Conservation (phyloP, 1,284 basidiomycete species). For the Mycena citricolor region DNA sequence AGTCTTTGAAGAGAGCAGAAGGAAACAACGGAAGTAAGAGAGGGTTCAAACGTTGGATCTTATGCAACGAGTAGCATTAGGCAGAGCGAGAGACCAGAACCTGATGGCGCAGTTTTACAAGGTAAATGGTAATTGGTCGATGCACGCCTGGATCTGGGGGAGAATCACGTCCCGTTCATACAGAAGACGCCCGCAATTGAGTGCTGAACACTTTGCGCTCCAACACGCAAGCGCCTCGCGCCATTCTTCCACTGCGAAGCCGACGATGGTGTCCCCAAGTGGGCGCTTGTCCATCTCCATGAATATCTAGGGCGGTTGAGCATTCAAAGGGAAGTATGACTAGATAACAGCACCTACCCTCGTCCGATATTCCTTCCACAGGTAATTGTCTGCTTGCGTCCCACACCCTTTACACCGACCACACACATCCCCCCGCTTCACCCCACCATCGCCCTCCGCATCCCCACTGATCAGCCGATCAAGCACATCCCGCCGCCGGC, state of each 20-base stretch:
- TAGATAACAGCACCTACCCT: conserved; percentile 10
- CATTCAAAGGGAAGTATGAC: not conserved
- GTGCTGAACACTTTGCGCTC: conserved; percentile 31
- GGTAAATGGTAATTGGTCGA: conserved; percentile 22
- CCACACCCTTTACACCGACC: conserved; percentile 14
- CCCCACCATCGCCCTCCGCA: not conserved
- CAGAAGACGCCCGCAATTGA: conserved; percentile 29
- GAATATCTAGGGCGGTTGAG: conserved; percentile 29
- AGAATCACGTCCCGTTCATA: conserved; percentile 33
- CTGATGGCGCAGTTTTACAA: no score
- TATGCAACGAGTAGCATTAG: no score
- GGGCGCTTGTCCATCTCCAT: conserved; percentile 41
- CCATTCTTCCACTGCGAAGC: conserved; percentile 37
- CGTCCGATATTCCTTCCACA: conserved; percentile 17
- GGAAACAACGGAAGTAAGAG: no score
- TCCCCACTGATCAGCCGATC: conserved; percentile 12
- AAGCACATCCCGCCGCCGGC: conserved; percentile 16
- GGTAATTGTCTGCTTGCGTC: not conserved
- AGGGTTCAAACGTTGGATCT: no score
- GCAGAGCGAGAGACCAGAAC: no score
- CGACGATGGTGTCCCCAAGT: conserved; percentile 37
- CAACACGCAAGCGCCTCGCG: conserved; percentile 36
- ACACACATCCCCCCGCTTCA: not conserved
- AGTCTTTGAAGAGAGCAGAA: no score
- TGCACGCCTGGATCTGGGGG: conserved; percentile 29